Evolutionary conservation across 2,329 filamentous ascomycete species (phyloP), one percentile per base, ranked within the genome.

Genomic region (Alternaria longipes): DNA sequence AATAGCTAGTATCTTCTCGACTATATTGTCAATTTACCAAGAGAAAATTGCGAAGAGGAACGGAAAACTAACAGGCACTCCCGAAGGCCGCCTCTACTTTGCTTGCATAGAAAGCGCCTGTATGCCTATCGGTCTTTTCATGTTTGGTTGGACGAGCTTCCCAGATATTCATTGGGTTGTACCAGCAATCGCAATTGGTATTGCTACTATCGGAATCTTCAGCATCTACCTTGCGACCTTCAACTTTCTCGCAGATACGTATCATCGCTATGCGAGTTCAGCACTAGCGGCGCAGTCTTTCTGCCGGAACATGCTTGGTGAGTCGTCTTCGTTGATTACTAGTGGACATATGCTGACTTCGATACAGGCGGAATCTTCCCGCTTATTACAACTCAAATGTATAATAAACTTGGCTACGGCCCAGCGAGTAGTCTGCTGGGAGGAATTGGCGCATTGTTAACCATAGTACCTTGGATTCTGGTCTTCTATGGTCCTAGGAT

Each of bases 171-270:
- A 87, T 65, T 94, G 91, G 91, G 89, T 92, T 56, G 86, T 87
- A 0, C 91, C 92, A 0, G 80, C 88, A 0, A 78, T 94, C 3
- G 90, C 88, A 0, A 84, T 97, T 34, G 87, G 84, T 0, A 86
- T 93, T 60, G 89, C 92, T 0, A 94, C 91, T 0, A 91, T 94
- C 90, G 94, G 28, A 4, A 96, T 97, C 66, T 94, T 92, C 77
- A 90, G 88, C 41, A 88, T 97, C 36, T 76, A 78, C 74, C 85
- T 97, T 1, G 90, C 93, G 3, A 91, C 93, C 0, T 97, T 97
- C 81, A 97, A 97, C 75, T 97, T 97, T 70, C 84, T 97, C 1
- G 93, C 93, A 20, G 94, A 97, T 74, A 90, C 90, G 1, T 97
- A 97, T 77, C 90, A 93, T 74, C 84, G 86, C 3, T 97, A 94